phyloP scores from a whole-genome alignment of 306 rosid species.

The Carpinus viminea region DNA sequence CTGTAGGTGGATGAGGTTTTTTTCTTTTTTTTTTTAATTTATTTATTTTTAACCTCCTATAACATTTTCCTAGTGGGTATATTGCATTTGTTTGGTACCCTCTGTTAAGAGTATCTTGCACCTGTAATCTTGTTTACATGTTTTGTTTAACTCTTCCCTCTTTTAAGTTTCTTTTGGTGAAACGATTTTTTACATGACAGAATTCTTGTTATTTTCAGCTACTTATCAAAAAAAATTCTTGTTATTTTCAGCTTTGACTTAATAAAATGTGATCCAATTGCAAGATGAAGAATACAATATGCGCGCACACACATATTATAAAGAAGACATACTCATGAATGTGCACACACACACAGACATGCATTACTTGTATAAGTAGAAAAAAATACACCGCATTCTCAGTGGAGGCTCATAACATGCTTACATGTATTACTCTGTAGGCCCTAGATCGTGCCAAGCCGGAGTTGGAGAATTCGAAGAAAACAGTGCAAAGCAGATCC shows the following conservation, averaged over 20 bases:
- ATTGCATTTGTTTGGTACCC: no score
- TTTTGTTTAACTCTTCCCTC: neutral
- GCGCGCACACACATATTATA: no score
- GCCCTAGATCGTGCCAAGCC: slow-evolving; percentile 91
- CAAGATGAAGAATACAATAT: neutral
- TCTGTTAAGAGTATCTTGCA: neutral
- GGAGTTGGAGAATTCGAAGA: slow-evolving; percentile 50
- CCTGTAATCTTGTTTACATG: neutral
- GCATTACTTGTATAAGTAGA: no score
- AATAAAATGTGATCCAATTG: neutral
- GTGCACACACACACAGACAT: no score
- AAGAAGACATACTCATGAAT: no score
- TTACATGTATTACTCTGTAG: slow-evolving; percentile 32
- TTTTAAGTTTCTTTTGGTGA: neutral
- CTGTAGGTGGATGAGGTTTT: no score
- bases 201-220: neutral
- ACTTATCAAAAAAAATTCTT: no score
- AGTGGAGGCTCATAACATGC: neutral
- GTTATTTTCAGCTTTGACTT: neutral
- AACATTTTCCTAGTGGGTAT: no score
- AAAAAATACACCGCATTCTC: neutral
- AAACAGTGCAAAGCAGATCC: slow-evolving; percentile 52
- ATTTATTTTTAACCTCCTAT: no score
- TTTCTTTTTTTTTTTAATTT: no score
- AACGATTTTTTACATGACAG: neutral